phyloP scores from a whole-genome alignment of 2,329 filamentous ascomycete genomes.

The Trichoderma atrobrunneum region DNA sequence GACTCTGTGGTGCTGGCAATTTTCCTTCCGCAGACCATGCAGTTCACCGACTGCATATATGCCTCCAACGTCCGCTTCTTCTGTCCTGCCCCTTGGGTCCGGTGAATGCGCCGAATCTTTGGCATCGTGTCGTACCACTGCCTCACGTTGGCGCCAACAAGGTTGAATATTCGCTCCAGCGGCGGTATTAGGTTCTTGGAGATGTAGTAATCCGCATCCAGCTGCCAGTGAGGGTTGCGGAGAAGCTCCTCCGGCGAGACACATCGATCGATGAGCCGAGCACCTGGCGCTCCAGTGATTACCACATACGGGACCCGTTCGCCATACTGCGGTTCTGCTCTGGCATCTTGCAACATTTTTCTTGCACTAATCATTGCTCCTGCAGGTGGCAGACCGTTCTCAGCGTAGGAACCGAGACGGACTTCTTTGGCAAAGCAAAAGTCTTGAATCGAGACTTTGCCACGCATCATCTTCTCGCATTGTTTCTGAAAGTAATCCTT shows the following conservation, averaged over 20 bases:
- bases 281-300: constrained; percentile 80
- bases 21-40: constrained; percentile 63
- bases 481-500: constrained; percentile 88
- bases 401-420: constrained; percentile 77
- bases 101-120: constrained; percentile 70
- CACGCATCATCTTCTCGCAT: constrained; percentile 88
- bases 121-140: constrained; percentile 98
- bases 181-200: constrained; percentile 93
- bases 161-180: constrained; percentile 91
- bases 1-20: constrained; percentile 29
- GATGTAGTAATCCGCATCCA: constrained; percentile 97
- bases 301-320: constrained; percentile 96
- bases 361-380: constrained; percentile 86
- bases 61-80: constrained; percentile 77
- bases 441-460: constrained; percentile 84
- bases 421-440: constrained; percentile 96
- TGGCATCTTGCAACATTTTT: constrained; percentile 80
- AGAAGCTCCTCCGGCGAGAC: constrained; percentile 83
- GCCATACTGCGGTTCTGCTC: constrained; percentile 88
- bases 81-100: constrained; percentile 30
- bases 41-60: constrained; percentile 82
- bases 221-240: constrained; percentile 69
- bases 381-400: constrained; percentile 74
- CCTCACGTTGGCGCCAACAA: constrained; percentile 87
- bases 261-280: constrained; percentile 82